Percentiles rank a stretch among this genome's conserved stretches.
Conservation (phyloP, 2,329 filamentous ascomycete genomes). For the Phyllosticta capitalensis region DNA sequence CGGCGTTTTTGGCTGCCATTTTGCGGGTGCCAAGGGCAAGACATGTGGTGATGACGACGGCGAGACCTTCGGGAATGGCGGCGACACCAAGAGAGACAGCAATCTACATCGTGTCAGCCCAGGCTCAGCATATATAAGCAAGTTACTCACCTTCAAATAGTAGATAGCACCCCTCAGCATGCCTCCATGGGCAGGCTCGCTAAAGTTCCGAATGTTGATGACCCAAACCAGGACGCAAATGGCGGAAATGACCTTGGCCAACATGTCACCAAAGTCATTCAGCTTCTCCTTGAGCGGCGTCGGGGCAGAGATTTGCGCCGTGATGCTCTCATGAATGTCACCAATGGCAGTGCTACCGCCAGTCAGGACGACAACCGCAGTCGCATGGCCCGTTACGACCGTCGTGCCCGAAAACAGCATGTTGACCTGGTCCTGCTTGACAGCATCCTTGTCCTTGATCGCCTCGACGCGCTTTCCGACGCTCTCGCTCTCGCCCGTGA, state of each 20-base stretch:
- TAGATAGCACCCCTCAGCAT: constrained; percentile 98
- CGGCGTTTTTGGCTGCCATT: constrained; percentile 97
- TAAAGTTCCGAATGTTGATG: constrained; percentile 97
- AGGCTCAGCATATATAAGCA: background rate
- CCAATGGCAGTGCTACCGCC: constrained; percentile 89
- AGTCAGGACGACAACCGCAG: constrained; percentile 81
- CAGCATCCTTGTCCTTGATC: constrained; percentile 70
- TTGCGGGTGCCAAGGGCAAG: constrained; percentile 91
- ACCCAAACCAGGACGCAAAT: constrained; percentile 97
- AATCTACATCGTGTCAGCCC: constrained; percentile 44
- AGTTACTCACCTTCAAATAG: constrained; percentile 62
- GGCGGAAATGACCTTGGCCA: constrained; percentile 96
- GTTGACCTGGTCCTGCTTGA: constrained; percentile 95
- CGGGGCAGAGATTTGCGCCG: constrained; percentile 92
- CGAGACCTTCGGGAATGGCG: constrained; percentile 93
- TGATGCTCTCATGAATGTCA: constrained; percentile 98
- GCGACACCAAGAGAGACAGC: constrained; percentile 96
- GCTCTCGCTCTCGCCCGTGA: constrained; percentile 96
- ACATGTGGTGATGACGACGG: constrained; percentile 98
- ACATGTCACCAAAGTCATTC: constrained; percentile 90
- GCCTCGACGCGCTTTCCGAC: constrained; percentile 70
- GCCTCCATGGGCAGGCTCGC: constrained; percentile 81
- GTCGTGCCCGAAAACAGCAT: constrained; percentile 98
- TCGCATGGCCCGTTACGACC: constrained; percentile 87
- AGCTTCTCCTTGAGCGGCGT: constrained; percentile 98